Evolutionary conservation across 257 asterid species (phyloP), one percentile per base, ranked within the genome.

Genomic region (Petunia axillaris): DNA sequence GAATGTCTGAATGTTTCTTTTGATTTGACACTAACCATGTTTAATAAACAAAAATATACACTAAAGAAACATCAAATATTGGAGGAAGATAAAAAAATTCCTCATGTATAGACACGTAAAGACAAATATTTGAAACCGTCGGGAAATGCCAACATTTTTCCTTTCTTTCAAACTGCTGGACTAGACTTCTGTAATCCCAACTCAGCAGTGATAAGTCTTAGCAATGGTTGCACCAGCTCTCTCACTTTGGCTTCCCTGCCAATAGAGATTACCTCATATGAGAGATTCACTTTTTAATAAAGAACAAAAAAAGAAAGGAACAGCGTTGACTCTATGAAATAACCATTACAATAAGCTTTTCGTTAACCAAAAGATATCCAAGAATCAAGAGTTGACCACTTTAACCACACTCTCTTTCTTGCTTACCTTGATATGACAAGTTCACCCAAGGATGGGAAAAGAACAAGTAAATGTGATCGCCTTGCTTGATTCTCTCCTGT

Each of bases 341-440:
- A 70, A 71, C 4, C 36, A 35, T 58, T 62, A 14, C 46, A 52
- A 53, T 68, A 50, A 6, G 25, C 25, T 25, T 6, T 35, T 38
- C 74, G 4, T 54, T 8, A 63, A 78, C 74, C 40, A 63, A 36
- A 77, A 77, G 41, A 62, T 58, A 35, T 62, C n/a, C 15, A 60
- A 44, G 48, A 38, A 63, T 37, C n/a, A 6, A 46, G 39, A 13
- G 35, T 25, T 1, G 53, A 64, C 60, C 55, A 36, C 39, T 15
- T 13, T 62, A 68, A 3, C 41, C 62, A 86, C 68, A 64, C 79
- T 65, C 76, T 71, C 59, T 77, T 64, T 64, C 25, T 3, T 4
- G 48, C 83, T 62, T 91, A 96, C 99, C 99, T 92, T 81, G 99
- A 92, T 81, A 89, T 79, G 75, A 96, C 98, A 81, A 96, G 99